Base-by-base conservation (phyloP, 208 protist species). In the Leishmania amazonensis region DNA sequence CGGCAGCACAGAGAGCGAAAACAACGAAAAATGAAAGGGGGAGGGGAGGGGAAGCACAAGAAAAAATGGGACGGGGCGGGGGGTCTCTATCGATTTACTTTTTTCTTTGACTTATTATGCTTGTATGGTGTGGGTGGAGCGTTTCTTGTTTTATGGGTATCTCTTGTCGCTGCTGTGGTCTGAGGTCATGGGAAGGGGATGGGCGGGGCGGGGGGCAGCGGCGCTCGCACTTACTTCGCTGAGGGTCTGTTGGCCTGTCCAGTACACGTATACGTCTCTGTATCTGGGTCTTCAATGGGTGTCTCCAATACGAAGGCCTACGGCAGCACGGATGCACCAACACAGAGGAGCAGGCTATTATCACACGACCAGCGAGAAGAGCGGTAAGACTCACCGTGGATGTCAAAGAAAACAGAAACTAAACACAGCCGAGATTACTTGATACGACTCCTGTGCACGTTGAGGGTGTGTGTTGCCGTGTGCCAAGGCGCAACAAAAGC, bases 371-470 rank as follows among this genome's bases (percentile, higher is more conserved):
- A 9, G 47, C 54, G 53, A 78, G 13, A 11, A 65, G 28, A 15
- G 45, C 35, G 53, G 70, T 45, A 35, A 74, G 45, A 76, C 31
- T 62, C 73, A 76, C 73, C 49, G 73, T 62, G 73, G 53, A 47
- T 40, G 53, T n/a, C 31, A 76, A 42, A 2, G 73, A 54, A 45
- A 19, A 31, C 11, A 47, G 60, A 31, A 58, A 40, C n/a, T 62
- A 47, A 31, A 42, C 49, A 62, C 73, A 58, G 49, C 73, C 51
- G 31, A 38, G 49, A 58, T 60, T 62, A 24, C 53, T 62, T 57
- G 73, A 31, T 76, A 64, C 73, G 35, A 76, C 73, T 76, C 73
- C 73, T 76, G 21, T 13, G 17, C 73, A 62, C 31, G 35, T 42
- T 0, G 51, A 40, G 53, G 11, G 51, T 1, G 24, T 7, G 71